Evolutionary conservation across 2,329 filamentous ascomycete species (phyloP).

Genomic region (Cytospora leucostoma): DNA sequence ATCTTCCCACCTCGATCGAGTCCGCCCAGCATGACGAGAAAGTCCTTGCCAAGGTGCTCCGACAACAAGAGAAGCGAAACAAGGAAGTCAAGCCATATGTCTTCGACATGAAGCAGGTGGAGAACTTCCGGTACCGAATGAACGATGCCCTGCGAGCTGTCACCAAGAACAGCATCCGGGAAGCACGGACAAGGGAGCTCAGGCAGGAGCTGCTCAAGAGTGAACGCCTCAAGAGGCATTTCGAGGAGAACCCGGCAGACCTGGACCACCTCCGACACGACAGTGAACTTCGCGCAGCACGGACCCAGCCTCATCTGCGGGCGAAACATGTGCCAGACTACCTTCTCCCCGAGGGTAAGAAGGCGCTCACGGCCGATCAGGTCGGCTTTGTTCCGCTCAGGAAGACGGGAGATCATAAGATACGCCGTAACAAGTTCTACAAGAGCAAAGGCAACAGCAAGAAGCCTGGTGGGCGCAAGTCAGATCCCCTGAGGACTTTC

Average conservation of each 20-base stretch:
- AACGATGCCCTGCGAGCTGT: conserved; percentile 88
- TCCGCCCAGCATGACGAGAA: conserved; percentile 82
- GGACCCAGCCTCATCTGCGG: conserved; percentile 85
- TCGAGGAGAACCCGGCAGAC: conserved; percentile 94
- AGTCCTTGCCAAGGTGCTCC: conserved; percentile 75
- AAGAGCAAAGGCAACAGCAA: conserved; percentile 46
- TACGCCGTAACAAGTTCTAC: conserved; percentile 41
- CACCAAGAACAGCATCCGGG: conserved; percentile 84
- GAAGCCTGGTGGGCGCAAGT: conserved; percentile 63
- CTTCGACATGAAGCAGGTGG: conserved; percentile 92
- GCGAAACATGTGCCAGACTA: conserved; percentile 82
- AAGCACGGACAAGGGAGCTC: conserved; percentile 85
- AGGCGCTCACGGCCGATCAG: conserved; percentile 63
- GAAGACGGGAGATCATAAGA: conserved; percentile 53
- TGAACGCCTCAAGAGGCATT: conserved; percentile 92
- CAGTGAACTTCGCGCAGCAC: conserved; percentile 78
- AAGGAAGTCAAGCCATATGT: conserved; percentile 86
- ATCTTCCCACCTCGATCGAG: conserved; percentile 79
- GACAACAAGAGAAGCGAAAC: conserved; percentile 75
- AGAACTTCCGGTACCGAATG: conserved; percentile 93
- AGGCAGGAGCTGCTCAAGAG: conserved; percentile 88
- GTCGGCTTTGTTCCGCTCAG: conserved; percentile 75
- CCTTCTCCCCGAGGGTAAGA: conserved; percentile 77
- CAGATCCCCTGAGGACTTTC: conserved; percentile 87
- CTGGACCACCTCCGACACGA: conserved; percentile 87